Evolutionary conservation across 2,329 filamentous ascomycete species (phyloP).

Genomic region (Blastomyces percursus): DNA sequence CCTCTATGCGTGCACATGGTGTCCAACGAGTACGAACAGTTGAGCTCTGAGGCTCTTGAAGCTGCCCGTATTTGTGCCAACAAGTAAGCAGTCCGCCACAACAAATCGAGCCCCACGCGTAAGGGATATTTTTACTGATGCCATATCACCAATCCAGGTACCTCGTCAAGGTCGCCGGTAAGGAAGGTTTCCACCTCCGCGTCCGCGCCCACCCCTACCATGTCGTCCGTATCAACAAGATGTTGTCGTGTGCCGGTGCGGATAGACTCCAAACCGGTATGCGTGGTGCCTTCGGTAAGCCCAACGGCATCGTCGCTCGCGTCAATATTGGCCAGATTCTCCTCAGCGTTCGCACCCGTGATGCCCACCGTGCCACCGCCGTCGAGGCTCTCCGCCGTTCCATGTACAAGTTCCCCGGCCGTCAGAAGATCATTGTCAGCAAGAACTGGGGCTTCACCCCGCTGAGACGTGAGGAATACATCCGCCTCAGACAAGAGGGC

Average conservation of each 20-base stretch:
- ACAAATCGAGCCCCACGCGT: not conserved
- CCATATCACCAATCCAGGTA: constrained; percentile 37
- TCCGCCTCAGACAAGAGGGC: constrained; percentile 86
- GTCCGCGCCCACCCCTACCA: constrained; percentile 95
- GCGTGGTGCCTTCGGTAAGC: constrained; percentile 99
- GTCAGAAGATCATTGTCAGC: constrained; percentile 99
- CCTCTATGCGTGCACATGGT: constrained; percentile 98
- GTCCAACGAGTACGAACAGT: constrained; percentile 99
- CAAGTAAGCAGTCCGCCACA: constrained; percentile 54
- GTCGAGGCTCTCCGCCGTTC: constrained; percentile 98
- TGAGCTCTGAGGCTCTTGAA: constrained; percentile 98
- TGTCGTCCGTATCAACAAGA: constrained; percentile 99
- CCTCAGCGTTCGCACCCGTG: constrained; percentile 92
- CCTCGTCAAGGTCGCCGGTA: constrained; percentile 57
- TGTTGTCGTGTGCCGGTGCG: constrained; percentile 99
- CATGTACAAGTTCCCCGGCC: constrained; percentile 99
- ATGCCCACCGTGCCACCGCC: constrained; percentile 79
- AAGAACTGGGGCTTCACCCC: constrained; percentile 99
- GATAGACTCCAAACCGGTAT: constrained; percentile 99
- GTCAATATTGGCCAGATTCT: constrained; percentile 99
- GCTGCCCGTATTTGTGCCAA: constrained; percentile 99
- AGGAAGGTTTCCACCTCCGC: constrained; percentile 61
- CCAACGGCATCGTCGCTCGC: constrained; percentile 96
- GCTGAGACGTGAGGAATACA: constrained; percentile 93
- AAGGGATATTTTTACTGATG: constrained; percentile 37